A percentile compares a stretch with the other conserved stretches of the same genome.
Evolutionary conservation across 1,284 basidiomycete genomes (phyloP).

Genomic region (Pyrrhoderma noxium): DNA sequence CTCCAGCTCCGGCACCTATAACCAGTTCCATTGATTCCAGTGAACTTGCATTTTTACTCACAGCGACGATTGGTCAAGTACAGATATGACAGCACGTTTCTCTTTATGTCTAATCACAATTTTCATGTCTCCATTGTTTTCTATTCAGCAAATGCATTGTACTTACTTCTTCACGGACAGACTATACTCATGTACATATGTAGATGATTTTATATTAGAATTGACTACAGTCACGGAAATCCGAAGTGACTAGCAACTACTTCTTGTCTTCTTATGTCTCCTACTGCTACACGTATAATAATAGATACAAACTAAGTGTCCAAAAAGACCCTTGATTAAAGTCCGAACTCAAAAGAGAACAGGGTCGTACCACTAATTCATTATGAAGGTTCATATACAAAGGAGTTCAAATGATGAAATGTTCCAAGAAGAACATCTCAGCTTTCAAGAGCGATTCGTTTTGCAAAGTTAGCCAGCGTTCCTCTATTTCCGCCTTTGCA

Average conservation of each 20-base stretch:
- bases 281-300: neutral
- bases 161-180: neutral
- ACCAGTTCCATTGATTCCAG: constrained; percentile 1
- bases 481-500: constrained; percentile 48
- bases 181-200: neutral
- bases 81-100: neutral
- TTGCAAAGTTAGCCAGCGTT: constrained; percentile 54
- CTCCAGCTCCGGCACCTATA: neutral
- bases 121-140: neutral
- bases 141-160: neutral
- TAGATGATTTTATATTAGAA: neutral
- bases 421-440: constrained; percentile 1
- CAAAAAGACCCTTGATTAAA: neutral
- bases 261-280: no score
- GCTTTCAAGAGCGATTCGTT: neutral
- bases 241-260: no score
- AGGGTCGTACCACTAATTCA: neutral
- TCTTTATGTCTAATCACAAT: neutral
- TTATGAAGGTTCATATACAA: neutral
- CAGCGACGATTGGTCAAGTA: constrained; percentile 7
- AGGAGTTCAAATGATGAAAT: constrained; percentile 2
- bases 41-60: constrained; percentile 9
- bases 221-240: no score
- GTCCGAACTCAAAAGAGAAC: neutral
- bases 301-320: neutral